Percentiles rank a stretch among this genome's conserved stretches.
phyloP scores from a whole-genome alignment of 208 protist species.

The Leptomonas pyrrhocoris region DNA sequence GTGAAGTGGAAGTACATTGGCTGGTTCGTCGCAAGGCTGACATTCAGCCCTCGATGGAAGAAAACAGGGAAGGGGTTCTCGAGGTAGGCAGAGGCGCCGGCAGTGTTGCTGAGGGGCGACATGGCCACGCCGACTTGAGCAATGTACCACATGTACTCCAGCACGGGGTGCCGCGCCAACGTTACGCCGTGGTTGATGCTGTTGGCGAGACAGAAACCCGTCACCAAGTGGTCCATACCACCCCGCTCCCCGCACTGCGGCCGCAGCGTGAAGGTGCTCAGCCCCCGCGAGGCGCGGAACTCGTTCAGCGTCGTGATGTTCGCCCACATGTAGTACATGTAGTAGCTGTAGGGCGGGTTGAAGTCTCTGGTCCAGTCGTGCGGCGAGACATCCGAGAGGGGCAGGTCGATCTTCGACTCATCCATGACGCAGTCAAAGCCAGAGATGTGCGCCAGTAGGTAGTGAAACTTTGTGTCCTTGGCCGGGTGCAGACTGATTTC shows the following conservation, averaged over 20 bases:
- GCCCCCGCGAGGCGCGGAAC: slow-evolving; percentile 84
- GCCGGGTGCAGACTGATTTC: slow-evolving; percentile 96
- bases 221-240: slow-evolving; percentile 92
- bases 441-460: slow-evolving; percentile 95
- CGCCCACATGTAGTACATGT: slow-evolving; percentile 98
- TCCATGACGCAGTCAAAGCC: slow-evolving; percentile 97
- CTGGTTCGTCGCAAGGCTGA: slow-evolving; percentile 98
- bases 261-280: slow-evolving; percentile 92
- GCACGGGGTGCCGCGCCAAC: slow-evolving; percentile 91
- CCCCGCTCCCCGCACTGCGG: slow-evolving; percentile 97
- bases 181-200: slow-evolving; percentile 98
- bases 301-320: slow-evolving; percentile 98
- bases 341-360: slow-evolving; percentile 99
- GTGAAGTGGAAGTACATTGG: slow-evolving; percentile 96
- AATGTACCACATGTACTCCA: slow-evolving; percentile 99
- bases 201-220: slow-evolving; percentile 94
- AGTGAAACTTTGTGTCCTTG: slow-evolving; percentile 94
- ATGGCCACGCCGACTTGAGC: slow-evolving; percentile 97
- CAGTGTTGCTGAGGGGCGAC: slow-evolving; percentile 99
- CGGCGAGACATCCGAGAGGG: slow-evolving; percentile 77
- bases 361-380: slow-evolving; percentile 91
- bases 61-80: slow-evolving; percentile 96
- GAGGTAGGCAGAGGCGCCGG: slow-evolving; percentile 95
- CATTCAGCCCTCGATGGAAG: slow-evolving; percentile 96
- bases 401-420: slow-evolving; percentile 95